Evolutionary conservation across 805 yeast species (phyloP), one percentile per base, ranked within the genome.

Genomic region (Schizosaccharomyces japonicus): DNA sequence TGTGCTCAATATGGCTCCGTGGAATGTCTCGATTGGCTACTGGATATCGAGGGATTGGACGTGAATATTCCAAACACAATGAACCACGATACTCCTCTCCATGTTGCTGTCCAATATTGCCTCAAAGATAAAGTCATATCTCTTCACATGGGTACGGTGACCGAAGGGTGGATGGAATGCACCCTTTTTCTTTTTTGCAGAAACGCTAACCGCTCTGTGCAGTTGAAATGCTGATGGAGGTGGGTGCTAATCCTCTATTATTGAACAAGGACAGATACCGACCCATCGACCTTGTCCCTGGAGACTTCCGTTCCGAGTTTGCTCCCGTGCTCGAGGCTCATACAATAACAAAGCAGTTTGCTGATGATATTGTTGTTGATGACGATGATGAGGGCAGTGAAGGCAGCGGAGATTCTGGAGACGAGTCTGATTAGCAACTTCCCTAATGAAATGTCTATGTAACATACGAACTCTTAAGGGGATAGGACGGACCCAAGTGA

Each of bases 81-180:
- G 33, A 29, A 28, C 15, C 30, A 30, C 15, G 46, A 42, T 21
- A 42, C 46, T 17, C 46, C 46, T 23, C 27, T 42, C n/a, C 46
- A 42, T 27, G n/a, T 42, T 25, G 28, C 46, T 17, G 46, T 42
- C 11, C 10, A 3, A 15, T 27, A 15, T n/a, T 15, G 17, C 17
- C 21, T 17, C 13, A 42, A 26, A 11, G 15, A 42, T 42, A n/a
- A 27, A 13, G 46, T 23, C 6, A 36, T 13, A 6, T 6, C 42
- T 36, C 10, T 36, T n/a, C 42, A 23, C 13, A 36, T 36, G 42
- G 42, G 42, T 36, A 36, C 13, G 42, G 5, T 13, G 1, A n/a
- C 5, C 4, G 8, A 2, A 3, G 23, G 23, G 8, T 32, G 4
- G 21, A 17, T 6, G 19, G 19, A 13, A 6, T 32, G 36, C 36